Evolutionary conservation across 129 eudicot genomes (phyloP), one percentile per base, ranked within the genome.

Genomic region (Calendula officinalis): DNA sequence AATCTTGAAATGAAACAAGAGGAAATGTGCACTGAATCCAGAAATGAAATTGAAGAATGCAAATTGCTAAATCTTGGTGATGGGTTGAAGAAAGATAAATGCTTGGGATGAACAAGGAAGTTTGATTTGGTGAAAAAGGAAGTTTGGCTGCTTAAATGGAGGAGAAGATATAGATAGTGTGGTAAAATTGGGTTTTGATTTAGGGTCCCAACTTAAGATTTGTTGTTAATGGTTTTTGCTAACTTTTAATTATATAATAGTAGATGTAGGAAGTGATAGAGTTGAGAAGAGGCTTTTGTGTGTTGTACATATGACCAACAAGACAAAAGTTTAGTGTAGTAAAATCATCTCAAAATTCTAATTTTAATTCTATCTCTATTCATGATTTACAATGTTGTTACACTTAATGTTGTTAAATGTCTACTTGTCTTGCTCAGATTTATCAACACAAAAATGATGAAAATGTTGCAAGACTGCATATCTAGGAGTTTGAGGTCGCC

Each of bases 291-390:
- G n/a, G 60, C 11, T 51, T 50, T 51, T 51, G 71, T 22, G 30
- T 66, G 59, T 59, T 79, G 84, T 75, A 79, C 73, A 69, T 67
- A 69, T 79, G 62, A 69, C 80, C 73, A 49, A 74, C 80, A 69
- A 17, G 78, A 66, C 63, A 51, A 62, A 48, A 62, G 54, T 45
- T 62, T 67, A 69, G 61, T 64, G 66, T 63, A 56, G 71, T 46
- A 22, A 22, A 17, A 17, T 66, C 41, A 56, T 48, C 50, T 47
- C 14, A 62, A 52, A 71, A 22, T 44, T 35, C 39, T 55, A 63
- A 62, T 75, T 70, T 70, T 68, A 70, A 62, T 66, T 71, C 64
- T 66, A 55, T 48, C 66, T 71, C 59, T 41, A 39, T 62, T 69
- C 37, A 41, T 46, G 69, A 59, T 41, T 42, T 70, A 56, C 61